Evolutionary conservation across 2,329 filamentous ascomycete species (phyloP).

Genomic region (Pseudopithomyces chartarum): DNA sequence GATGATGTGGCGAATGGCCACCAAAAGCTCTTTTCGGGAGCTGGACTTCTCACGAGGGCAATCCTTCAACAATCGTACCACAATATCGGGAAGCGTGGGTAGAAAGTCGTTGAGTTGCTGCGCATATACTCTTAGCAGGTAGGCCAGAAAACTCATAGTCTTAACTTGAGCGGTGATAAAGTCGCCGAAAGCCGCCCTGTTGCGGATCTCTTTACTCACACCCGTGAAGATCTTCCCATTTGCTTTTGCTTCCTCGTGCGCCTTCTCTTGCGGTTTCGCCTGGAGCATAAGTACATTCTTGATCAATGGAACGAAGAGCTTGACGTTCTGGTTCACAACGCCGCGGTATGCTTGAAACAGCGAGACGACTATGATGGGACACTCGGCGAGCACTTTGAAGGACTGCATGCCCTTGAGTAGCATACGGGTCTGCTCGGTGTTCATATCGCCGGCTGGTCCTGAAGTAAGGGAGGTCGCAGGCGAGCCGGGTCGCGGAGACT

Average conservation of each 20-base stretch:
- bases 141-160: conserved; percentile 98
- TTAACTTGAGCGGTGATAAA: conserved; percentile 98
- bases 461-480: conserved; percentile 83
- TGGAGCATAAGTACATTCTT: conserved; percentile 87
- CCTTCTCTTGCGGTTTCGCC: conserved; percentile 90
- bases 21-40: conserved; percentile 90
- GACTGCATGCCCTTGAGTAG: conserved; percentile 95
- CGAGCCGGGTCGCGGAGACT: conserved; percentile 87
- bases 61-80: conserved; percentile 89
- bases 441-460: conserved; percentile 76
- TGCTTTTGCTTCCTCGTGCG: conserved; percentile 81
- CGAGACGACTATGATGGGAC: conserved; percentile 97
- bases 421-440: conserved; percentile 76
- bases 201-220: conserved; percentile 91
- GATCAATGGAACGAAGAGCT: conserved; percentile 89
- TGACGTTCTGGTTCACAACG: conserved; percentile 82
- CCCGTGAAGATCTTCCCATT: conserved; percentile 86
- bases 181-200: conserved; percentile 91
- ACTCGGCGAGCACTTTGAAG: conserved; percentile 97
- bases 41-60: conserved; percentile 94
- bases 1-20: conserved; percentile 97
- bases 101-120: conserved; percentile 88
- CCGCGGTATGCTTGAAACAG: conserved; percentile 91
- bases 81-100: conserved; percentile 81
- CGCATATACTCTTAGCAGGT: conserved; percentile 85